A percentile compares a stretch with the other conserved stretches of the same genome.
These are phyloP conservation scores for Dysphania ambrosioides DNA, from an alignment of 148 eudicot species.

Conservation along the genomic window DNA sequence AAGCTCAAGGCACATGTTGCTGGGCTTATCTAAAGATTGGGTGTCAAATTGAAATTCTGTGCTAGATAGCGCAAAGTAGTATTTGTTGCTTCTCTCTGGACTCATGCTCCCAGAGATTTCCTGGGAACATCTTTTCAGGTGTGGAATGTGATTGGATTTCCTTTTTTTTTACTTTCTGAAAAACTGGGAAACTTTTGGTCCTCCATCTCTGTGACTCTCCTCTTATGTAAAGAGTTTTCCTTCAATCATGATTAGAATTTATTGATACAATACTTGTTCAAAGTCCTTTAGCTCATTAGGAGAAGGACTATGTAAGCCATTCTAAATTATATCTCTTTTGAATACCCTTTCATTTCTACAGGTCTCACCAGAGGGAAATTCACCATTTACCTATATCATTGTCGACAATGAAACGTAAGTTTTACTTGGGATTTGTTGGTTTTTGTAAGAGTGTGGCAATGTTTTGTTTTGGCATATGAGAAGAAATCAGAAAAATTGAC, in stretches of 20 bases:
- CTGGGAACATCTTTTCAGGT: not conserved
- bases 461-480: not conserved
- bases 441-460: not conserved
- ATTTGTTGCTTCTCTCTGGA: not conserved
- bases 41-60: not conserved
- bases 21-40: not conserved
- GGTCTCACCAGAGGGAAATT: conserved; percentile 94
- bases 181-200: not conserved
- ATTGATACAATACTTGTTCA: not conserved
- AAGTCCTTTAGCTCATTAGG: not conserved
- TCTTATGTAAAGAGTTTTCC: not conserved
- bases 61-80: not conserved
- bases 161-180: not conserved
- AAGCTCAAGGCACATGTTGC: not conserved
- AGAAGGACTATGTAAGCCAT: too few species aligned
- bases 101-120: not conserved
- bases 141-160: not conserved
- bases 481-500: not conserved
- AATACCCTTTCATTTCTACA: conserved; percentile 34
- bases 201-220: not conserved
- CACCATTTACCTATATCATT: conserved; percentile 88
- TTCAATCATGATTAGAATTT: conserved; percentile 1
- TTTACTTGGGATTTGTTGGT: conserved; percentile 3
- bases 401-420: conserved; percentile 90
- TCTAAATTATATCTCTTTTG: not conserved